A percentile compares a stretch with the other conserved stretches of the same genome.
Conservation (phyloP, 2,329 filamentous ascomycete genomes). For the Cladosporium austrohemisphaericum region DNA sequence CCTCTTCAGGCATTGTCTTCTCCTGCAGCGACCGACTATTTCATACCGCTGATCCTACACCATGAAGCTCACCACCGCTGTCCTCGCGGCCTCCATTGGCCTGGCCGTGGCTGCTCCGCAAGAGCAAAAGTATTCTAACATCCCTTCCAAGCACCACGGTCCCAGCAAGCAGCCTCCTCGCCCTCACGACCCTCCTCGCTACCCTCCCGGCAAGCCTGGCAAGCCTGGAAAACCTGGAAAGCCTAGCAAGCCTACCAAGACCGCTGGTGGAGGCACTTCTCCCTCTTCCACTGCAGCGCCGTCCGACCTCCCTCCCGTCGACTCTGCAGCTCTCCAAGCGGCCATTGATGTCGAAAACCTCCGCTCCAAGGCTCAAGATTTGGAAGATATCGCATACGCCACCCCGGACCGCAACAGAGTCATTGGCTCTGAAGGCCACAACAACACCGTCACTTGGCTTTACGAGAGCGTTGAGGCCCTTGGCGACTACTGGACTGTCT, state of each 20-base stretch:
- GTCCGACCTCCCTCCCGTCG: constrained; percentile 32
- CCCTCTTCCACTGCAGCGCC: not conserved
- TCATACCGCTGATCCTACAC: not conserved
- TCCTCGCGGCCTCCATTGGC: constrained; percentile 8
- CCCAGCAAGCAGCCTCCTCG: constrained; percentile 1
- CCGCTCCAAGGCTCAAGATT: constrained; percentile 25
- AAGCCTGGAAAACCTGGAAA: not conserved
- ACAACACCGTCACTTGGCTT: constrained; percentile 39
- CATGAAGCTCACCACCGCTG: constrained; percentile 10
- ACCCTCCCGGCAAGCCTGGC: not conserved
- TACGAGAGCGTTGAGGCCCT: constrained; percentile 40
- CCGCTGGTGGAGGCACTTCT: not conserved
- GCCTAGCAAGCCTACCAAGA: constrained; percentile 1
- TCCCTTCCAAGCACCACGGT: not conserved
- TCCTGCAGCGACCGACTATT: not conserved
- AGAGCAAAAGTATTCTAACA: constrained; percentile 1
- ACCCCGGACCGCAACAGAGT: constrained; percentile 36
- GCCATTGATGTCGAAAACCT: constrained; percentile 16
- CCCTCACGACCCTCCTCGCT: not conserved
- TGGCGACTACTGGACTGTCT: constrained; percentile 57
- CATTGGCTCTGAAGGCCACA: constrained; percentile 37
- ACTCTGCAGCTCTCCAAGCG: constrained; percentile 13
- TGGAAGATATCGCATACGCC: constrained; percentile 38
- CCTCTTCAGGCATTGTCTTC: not conserved
- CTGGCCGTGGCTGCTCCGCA: constrained; percentile 1